phyloP scores from a whole-genome alignment of 805 yeast species.

The Sugiyamaella marilandica region DNA sequence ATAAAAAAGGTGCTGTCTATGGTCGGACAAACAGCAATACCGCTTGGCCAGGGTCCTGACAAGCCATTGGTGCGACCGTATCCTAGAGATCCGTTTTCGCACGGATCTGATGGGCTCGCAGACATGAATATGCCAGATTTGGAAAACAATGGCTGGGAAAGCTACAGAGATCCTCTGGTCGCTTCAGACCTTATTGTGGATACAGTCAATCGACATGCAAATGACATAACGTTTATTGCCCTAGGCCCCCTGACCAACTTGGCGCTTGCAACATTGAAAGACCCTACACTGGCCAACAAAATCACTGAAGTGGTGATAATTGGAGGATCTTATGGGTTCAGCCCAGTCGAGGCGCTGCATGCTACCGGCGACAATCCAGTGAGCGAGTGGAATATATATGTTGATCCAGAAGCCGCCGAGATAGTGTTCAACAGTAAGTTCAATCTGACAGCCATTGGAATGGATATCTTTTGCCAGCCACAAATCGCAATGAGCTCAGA shows the following conservation, averaged over 20 bases:
- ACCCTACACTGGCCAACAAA: not conserved
- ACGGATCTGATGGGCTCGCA: not conserved
- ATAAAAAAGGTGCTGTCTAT: not conserved
- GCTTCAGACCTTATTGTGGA: not conserved
- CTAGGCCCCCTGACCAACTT: not conserved
- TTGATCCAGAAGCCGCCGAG: not conserved
- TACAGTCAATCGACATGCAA: not conserved
- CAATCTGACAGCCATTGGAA: not conserved
- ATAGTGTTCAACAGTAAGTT: not conserved
- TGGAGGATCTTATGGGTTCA: not conserved
- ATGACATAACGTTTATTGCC: not conserved
- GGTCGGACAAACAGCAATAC: not conserved
- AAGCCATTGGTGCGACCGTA: not conserved
- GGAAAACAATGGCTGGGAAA: not conserved
- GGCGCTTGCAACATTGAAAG: not conserved
- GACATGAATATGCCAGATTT: not conserved
- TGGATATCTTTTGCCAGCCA: not conserved
- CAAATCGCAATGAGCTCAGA: not conserved
- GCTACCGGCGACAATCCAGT: not conserved
- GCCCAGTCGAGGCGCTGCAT: not conserved
- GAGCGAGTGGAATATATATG: not conserved
- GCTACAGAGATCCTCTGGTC: not conserved
- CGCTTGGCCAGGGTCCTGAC: not conserved
- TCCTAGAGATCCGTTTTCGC: not conserved
- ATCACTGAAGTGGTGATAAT: not conserved